Base-by-base conservation (phyloP, 1,139 yeast species). In the Lodderomyces elongisporus region DNA sequence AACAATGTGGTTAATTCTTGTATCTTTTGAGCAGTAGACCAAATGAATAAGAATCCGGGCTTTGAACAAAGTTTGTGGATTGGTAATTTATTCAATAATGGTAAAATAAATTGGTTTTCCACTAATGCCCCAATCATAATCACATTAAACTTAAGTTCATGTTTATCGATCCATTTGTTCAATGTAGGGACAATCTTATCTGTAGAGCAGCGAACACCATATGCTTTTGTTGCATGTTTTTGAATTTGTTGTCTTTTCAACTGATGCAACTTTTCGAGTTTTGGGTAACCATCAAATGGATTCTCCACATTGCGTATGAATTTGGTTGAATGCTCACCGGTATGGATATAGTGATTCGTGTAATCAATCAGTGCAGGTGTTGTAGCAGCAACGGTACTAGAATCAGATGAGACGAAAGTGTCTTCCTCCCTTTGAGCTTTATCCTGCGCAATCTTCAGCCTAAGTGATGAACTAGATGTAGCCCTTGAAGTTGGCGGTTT, bases 41-140 rank as follows among this genome's bases (percentile, higher is more conserved):
- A 89, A 34, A 89, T 70, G 48, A 84, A 85, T 26, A 87, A 56
- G 41, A 87, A 79, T 1, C 96, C 94, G 0, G 96, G 96, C 41
- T 81, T 80, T 1, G 95, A 74, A 38, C 94, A 79, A 25, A 89
- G 59, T 47, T 67, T 76, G 42, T 78, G 79, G 12, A 89, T 64
- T 0, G 96, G 95, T 35, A 89, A 58, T 44, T 70, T 70, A 4
- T 72, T 57, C 22, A 88, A 60, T 3, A 79, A 48, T 1, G 84
- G 81, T 28, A 75, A 67, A 14, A 79, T 66, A 39, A 80, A 68
- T 41, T 81, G 88, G 45, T 79, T 79, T 41, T 82, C 88, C 2
- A 81, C 71, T 38, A 91, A 63, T 1, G 94, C 93, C 1, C 95
- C 95, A 33, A 89, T 76, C 94, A 89, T 84, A 8, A 89, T 82